Evolutionary conservation across 805 yeast species (phyloP).

Genomic region (Suhomyces sp.): DNA sequence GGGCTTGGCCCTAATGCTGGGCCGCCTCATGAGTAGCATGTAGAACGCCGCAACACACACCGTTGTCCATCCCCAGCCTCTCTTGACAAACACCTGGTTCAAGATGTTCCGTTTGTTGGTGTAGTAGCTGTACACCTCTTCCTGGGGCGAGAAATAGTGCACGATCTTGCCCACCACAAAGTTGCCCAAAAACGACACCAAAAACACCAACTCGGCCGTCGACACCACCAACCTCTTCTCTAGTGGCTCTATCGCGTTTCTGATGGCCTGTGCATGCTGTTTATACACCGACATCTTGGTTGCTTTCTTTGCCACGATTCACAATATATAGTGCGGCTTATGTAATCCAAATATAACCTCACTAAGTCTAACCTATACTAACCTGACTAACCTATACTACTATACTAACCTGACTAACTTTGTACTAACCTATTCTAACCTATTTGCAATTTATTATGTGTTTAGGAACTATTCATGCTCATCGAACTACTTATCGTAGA

Average conservation of each 20-base stretch:
- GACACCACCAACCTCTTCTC: constrained; percentile 10
- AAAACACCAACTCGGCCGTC: constrained; percentile 24
- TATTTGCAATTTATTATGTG: no score
- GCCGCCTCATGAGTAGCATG: constrained; percentile 9
- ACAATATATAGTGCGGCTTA: no score
- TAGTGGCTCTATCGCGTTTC: not conserved
- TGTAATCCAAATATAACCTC: no score
- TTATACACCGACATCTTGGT: constrained; percentile 10
- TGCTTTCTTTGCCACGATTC: no score
- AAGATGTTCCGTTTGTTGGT: constrained; percentile 65
- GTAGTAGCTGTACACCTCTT: constrained; percentile 47
- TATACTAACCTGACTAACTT: no score
- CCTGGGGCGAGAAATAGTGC: constrained; percentile 42
- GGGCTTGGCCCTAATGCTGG: constrained; percentile 1
- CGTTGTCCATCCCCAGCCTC: constrained; percentile 91
- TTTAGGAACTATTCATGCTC: no score
- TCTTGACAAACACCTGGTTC: constrained; percentile 75
- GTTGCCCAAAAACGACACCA: constrained; percentile 36
- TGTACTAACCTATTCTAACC: no score
- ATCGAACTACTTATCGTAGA: no score
- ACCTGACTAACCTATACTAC: no score
- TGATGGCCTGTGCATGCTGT: constrained; percentile 6
- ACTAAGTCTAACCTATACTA: no score
- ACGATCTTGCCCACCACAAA: constrained; percentile 52
- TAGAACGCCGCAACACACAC: constrained; percentile 26